Base-by-base conservation (phyloP, 2,329 filamentous ascomycete species). In the Chaetomium sp. region DNA sequence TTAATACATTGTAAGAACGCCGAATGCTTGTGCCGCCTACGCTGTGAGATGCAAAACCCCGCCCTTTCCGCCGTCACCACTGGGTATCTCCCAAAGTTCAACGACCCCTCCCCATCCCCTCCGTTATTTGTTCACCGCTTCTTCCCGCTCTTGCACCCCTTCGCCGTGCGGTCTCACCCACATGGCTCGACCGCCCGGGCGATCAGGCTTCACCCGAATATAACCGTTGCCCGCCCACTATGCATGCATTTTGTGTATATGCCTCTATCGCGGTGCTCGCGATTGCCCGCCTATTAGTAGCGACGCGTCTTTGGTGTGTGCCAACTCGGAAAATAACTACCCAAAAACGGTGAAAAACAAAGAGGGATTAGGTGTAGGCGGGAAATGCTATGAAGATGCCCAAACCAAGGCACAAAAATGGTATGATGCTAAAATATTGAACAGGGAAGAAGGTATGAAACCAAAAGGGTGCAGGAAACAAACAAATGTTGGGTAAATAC, bases 401-500 rank as follows among this genome's bases (percentile, higher is more conserved):
- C 47, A 50, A 13, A 16, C 3, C 9, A 50, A 27, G 10, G 27
- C 25, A 25, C 25, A 56, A 38, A 35, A 56, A 56, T 38, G 35
- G 33, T 33, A 54, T 25, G 35, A 56, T 56, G n/a, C 12, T 21
- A 7, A 35, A 56, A 16, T 53, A 53, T 53, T 27, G 5, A 13
- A 53, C 50, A 53, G 16, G 25, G 50, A 31, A 29, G 25, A 29
- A 29, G 19, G 33, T n/a, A 35, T 47, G 56, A 58, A 3, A 54
- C 47, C 3, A 35, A 45, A 42, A 4, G 29, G 23, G 19, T 31
- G 25, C 2, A 25, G 16, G 12, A 57, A 31, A 51, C 1, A 49
- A 53, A 51, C 8, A 56, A 33, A 42, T 10, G 23, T 23, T 4
- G 38, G 38, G 25, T 60, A 56, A 56, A 60, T 64, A 64, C 62